These are phyloP conservation scores for Gelatoporia subvermispora DNA, from an alignment of 768 basidiomycete species.

Conservation along the genomic window DNA sequence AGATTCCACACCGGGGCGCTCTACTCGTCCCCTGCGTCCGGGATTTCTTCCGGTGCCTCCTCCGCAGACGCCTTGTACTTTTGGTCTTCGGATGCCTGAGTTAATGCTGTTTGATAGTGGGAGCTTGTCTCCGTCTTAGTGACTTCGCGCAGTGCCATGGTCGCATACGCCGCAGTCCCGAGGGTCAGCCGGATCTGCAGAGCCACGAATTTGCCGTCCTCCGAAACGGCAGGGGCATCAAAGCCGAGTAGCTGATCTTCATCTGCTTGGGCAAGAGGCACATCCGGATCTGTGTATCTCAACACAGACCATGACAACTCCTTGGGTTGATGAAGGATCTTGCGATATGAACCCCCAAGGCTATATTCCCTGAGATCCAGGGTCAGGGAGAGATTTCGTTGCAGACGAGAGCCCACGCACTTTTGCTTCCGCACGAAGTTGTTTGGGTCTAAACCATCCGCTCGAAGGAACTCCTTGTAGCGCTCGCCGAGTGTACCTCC, in stretches of 20 bases:
- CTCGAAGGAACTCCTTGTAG: conserved; percentile 73
- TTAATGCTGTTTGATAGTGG: conserved; percentile 80
- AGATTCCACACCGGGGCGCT: no score
- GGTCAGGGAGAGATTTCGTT: background rate
- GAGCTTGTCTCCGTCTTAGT: conserved; percentile 95
- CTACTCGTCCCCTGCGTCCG: no score
- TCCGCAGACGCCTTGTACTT: conserved; percentile 58
- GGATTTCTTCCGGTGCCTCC: conserved; percentile 22
- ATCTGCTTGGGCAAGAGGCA: conserved; percentile 89
- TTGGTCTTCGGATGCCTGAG: conserved; percentile 76
- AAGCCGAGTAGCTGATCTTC: conserved; percentile 88
- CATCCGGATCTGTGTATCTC: conserved; percentile 90
- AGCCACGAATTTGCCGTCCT: conserved; percentile 81
- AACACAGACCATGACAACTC: conserved; percentile 78
- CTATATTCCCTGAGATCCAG: conserved; percentile 73
- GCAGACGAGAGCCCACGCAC: conserved; percentile 37
- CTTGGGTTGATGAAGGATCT: conserved; percentile 81
- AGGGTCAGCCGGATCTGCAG: conserved; percentile 82
- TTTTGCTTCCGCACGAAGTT: conserved; percentile 88
- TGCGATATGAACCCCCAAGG: conserved; percentile 89
- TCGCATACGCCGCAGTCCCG: conserved; percentile 92
- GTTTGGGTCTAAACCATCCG: conserved; percentile 88
- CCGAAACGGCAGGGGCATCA: conserved; percentile 59
- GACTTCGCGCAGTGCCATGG: conserved; percentile 94
- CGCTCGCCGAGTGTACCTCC: conserved; percentile 82